Evolutionary conservation across 2,329 filamentous ascomycete species (phyloP), one percentile per base, ranked within the genome.

Genomic region (Chalara sp.): DNA sequence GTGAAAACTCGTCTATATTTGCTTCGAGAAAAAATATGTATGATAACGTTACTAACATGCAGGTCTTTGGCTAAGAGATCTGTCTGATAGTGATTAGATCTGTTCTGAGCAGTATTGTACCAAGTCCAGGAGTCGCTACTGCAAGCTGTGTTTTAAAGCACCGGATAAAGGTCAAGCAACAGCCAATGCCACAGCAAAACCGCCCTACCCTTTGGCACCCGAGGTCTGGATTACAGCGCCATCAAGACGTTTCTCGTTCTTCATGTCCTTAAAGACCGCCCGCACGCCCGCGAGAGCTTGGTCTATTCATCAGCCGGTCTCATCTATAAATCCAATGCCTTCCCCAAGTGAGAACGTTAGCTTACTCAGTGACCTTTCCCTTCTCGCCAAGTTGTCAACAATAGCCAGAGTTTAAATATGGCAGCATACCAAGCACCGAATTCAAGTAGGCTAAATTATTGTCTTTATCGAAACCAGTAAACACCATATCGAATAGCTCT

Each of bases 331-430:
- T 21, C 21, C 21, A 21, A 21, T 21, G 3, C 21, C 21, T 21
- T 21, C 21, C 21, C 21, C 21, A 21, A 21, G 21, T 21, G 21
- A 21, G 21, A 21, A 56, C 47, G 5, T 54, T 46, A 28, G 60
- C 62, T 11, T 48, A 30, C 40, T 72, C 66, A 44, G 71, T 73
- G 2, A 79, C 72, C 10, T 73, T 63, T 5, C 71, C 76, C 10
- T 66, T 5, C 72, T 71, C 29, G 80, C 68, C 37, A 76, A 70
- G 53, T 80, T 80, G 61, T 81, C 77, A 1, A 73, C 74, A n/a
- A 79, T 65, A 55, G 80, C 72, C 51, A 80, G 63, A 0, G 74
- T 77, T 3, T 3, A 21, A 21, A 21, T 21, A 21, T 21, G 21
- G 21, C 21, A 21, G 21, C 21, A 21, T 3, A 21, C 3, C 21